Base-by-base conservation (phyloP, 140 eudicot species). In the Flaveria floridana region DNA sequence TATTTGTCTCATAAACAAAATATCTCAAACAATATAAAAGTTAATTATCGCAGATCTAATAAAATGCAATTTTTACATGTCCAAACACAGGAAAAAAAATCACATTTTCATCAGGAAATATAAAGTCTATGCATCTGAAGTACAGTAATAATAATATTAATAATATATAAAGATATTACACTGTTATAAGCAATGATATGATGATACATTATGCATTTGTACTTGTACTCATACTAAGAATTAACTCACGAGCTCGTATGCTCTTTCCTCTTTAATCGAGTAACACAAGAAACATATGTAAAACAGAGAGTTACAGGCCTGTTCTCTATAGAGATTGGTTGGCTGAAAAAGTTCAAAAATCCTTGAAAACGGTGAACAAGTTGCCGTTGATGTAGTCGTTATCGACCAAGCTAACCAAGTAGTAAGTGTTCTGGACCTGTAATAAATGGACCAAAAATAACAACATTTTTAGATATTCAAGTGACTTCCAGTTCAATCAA, bases 361-460 rank as follows among this genome's bases (percentile, higher is more conserved):
- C 83, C 62, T 74, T 66, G 80, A 93, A 93, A 73, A 90, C 88
- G 37, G 87, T 81, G 79, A 93, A 93, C 12, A 93, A 65, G 81
- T 86, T 89, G 72, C 94, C 85, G 44, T 83, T 82, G 73, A 88
- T 68, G 85, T 88, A 93, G 72, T 93, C 96, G n/a, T 93, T 93
- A 75, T 93, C 98, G 4, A 93, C 97, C 90, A 93, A 82, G 67
- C 93, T 93, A 70, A 93, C 98, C 97, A 90, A 86, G 88, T 81
- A 93, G 84, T 82, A 86, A 79, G 74, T 86, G 84, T 75, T 85
- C 58, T 86, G 84, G 63, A 93, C 96, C 98, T 93, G 95, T 81
- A 79, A 65, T 48, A 12, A 6, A 48, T 9, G 13, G 50, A 44
- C 50, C 50, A 44, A 44, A 44, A 8, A 44, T 14, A 10, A 44